These are phyloP conservation scores for Logfia minima DNA, from an alignment of 129 eudicot genomes.

Conservation along the genomic window DNA sequence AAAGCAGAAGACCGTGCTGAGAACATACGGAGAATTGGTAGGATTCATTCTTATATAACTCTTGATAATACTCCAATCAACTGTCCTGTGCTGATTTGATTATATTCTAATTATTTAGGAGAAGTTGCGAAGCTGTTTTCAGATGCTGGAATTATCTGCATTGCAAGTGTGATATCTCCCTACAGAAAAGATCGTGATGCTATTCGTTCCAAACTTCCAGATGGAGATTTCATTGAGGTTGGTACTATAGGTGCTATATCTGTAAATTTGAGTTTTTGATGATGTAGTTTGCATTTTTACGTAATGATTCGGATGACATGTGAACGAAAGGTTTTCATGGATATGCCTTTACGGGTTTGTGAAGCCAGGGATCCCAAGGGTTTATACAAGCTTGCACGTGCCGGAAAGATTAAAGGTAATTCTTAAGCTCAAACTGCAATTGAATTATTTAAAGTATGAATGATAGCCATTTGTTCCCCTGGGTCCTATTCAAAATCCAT, in stretches of 20 bases:
- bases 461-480: neutral
- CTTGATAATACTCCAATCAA: neutral
- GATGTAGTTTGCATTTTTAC: neutral
- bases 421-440: neutral
- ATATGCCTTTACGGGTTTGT: conserved; percentile 79
- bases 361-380: conserved; percentile 99
- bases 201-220: conserved; percentile 68
- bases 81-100: neutral
- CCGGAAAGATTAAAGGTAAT: conserved; percentile 87
- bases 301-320: conserved; percentile 3
- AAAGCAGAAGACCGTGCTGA: conserved; percentile 89
- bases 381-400: conserved; percentile 91
- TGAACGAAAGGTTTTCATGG: conserved; percentile 73
- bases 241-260: neutral
- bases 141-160: conserved; percentile 94
- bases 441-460: neutral
- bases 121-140: conserved; percentile 93
- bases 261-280: conserved; percentile 8
- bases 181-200: conserved; percentile 88
- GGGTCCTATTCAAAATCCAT: neutral
- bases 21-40: conserved; percentile 89
- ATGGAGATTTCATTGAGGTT: conserved; percentile 95
- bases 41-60: conserved; percentile 25
- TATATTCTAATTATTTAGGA: conserved; percentile 42
- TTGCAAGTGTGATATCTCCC: conserved; percentile 96